These are phyloP conservation scores for Russula dissimulans DNA, from an alignment of 768 basidiomycete species.

Conservation along the genomic window DNA sequence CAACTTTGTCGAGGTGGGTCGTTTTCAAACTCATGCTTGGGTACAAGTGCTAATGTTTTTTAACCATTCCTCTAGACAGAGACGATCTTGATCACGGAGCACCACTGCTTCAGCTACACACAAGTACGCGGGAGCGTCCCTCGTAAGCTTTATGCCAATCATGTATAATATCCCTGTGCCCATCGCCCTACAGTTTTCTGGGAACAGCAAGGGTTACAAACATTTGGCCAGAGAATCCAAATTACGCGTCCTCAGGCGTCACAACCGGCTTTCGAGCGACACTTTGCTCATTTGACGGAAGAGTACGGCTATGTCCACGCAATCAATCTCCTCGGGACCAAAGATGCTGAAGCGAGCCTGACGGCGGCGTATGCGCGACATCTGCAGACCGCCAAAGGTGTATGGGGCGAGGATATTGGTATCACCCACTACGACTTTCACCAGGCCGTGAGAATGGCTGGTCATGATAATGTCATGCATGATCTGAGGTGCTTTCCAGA, in stretches of 20 bases:
- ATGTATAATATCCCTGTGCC: slow-evolving; percentile 1
- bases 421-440: slow-evolving; percentile 96
- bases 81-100: slow-evolving; percentile 77
- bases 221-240: slow-evolving; percentile 90
- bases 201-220: slow-evolving; percentile 95
- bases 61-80: slow-evolving; percentile 56
- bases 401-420: slow-evolving; percentile 56
- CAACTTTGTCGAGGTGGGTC: slow-evolving; percentile 86
- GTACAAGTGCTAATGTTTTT: neutral
- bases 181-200: slow-evolving; percentile 67
- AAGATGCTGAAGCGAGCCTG: slow-evolving; percentile 84
- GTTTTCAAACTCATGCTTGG: neutral
- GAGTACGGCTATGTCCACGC: slow-evolving; percentile 82
- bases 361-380: slow-evolving; percentile 79
- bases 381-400: slow-evolving; percentile 53
- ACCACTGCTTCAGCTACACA: slow-evolving; percentile 83
- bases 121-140: slow-evolving; percentile 96
- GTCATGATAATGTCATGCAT: slow-evolving; percentile 77
- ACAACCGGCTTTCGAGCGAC: slow-evolving; percentile 94
- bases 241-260: slow-evolving; percentile 93
- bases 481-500: slow-evolving; percentile 49
- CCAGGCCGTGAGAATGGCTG: slow-evolving; percentile 63
- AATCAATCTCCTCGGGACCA: slow-evolving; percentile 84
- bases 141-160: slow-evolving; percentile 43
- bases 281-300: slow-evolving; percentile 78